Percentiles rank a stretch among this genome's conserved stretches.
Evolutionary conservation across 148 eudicot species (phyloP).

Genomic region (Oxyria digyna): DNA sequence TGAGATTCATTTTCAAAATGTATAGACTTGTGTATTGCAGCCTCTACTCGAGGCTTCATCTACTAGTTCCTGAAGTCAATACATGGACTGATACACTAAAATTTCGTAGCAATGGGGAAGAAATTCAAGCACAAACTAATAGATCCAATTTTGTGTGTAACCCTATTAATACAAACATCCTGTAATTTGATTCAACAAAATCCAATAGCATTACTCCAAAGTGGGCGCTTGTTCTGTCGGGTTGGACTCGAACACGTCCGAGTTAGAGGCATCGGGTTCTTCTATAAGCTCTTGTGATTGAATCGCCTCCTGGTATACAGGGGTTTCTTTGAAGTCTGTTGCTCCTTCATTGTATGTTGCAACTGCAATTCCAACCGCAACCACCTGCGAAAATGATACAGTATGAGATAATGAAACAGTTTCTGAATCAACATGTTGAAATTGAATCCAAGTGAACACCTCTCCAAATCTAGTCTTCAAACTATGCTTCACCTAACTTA

Average conservation of each 20-base stretch:
- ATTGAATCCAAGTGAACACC: background rate
- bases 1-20: too few species aligned
- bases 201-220: constrained; percentile 34
- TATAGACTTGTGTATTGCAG: too few species aligned
- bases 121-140: background rate
- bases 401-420: background rate
- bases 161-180: background rate
- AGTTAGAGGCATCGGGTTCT: constrained; percentile 53
- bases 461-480: background rate
- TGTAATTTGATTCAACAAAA: background rate
- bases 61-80: background rate
- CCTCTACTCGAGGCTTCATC: too few species aligned
- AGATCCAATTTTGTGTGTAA: background rate
- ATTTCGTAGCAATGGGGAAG: background rate
- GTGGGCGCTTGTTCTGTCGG: constrained; percentile 85
- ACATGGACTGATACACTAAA: background rate
- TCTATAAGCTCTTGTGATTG: constrained; percentile 62
- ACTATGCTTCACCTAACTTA: too few species aligned
- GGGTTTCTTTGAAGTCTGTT: constrained; percentile 82
- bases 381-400: constrained; percentile 31
- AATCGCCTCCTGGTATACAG: constrained; percentile 76
- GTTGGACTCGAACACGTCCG: constrained; percentile 80
- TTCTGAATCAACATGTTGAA: background rate
- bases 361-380: constrained; percentile 83
- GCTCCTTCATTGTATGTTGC: constrained; percentile 93